Evolutionary conservation across 805 yeast species (phyloP).

Genomic region (Clavispora fructus): DNA sequence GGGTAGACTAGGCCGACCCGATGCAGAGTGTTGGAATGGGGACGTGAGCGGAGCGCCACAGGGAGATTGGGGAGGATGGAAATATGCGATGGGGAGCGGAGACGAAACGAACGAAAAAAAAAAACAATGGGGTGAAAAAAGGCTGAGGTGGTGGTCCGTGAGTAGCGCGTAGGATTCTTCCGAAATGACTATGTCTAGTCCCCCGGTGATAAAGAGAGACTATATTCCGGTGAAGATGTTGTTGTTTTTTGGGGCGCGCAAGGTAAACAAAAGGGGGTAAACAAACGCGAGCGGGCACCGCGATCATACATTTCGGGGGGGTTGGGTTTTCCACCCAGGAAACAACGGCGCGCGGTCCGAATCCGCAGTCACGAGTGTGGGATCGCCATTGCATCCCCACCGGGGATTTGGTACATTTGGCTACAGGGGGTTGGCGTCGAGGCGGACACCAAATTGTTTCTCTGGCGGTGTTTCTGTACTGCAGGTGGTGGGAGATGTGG

Average conservation of each 20-base stretch:
- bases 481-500: no score
- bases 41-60: background rate
- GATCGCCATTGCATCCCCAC: no score
- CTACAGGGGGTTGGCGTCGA: no score
- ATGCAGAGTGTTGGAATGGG: background rate
- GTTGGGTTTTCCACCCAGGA: no score
- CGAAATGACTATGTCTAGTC: conserved; percentile 1
- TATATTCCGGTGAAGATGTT: background rate
- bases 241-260: conserved; percentile 3
- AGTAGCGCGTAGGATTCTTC: background rate
- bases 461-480: no score
- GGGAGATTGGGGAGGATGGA: background rate
- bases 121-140: background rate
- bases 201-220: background rate
- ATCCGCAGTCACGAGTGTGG: no score
- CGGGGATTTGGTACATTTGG: no score
- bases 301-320: background rate
- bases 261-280: conserved; percentile 15
- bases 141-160: background rate
- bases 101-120: background rate
- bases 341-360: background rate
- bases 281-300: conserved; percentile 12
- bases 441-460: no score
- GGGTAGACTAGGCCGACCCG: background rate
- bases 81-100: background rate